Evolutionary conservation across 1,284 basidiomycete species (phyloP), one percentile per base, ranked within the genome.

Genomic region (Tilletiopsis washingtonensis): DNA sequence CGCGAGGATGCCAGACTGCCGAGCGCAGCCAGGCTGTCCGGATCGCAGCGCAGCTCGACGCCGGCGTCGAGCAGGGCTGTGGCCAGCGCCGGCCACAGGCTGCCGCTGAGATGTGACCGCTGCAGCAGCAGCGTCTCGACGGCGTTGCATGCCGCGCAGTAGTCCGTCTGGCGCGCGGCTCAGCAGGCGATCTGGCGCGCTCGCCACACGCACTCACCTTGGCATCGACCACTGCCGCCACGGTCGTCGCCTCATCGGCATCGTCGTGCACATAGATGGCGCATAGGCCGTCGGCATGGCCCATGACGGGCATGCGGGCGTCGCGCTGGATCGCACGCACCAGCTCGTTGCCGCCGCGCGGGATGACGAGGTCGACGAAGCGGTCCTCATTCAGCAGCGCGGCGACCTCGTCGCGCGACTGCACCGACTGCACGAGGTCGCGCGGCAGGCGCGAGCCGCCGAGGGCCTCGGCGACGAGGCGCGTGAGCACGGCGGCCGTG

Each of bases 351-450:
- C 90, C 90, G 14, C 94, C 94, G 47, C 94, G 79, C 0, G 94
- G 94, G 74, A 98, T 96, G 49, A 98, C 91, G 11, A 99, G 79
- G 75, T 98, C 91, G 66, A 99, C 96, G 74, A 90, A 91, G 45
- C 82, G 80, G 71, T 97, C 91, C 68, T 93, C 81, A 5, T 82
- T 78, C 3, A 99, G 81, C 27, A 99, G 77, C 0, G 84, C 82
- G 0, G 88, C 84, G 9, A 99, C 88, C 71, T 97, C 89, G 40
- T 83, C 83, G n/a, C 94, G 81, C 1, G 90, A 90, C 63, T 94
- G 85, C 41, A 99, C 84, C 4, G 85, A 83, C 74, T 98, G 94
- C 54, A 98, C 84, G 72, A 91, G 90, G 4, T 84, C 81, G 5
- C 76, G 74, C 0, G 90, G 88, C 14, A 98, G 77, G 38, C 23